Percentiles rank a stretch among this genome's conserved stretches.
Conservation (phyloP, 2,329 filamentous ascomycete species). For the Trichoderma polysporum region DNA sequence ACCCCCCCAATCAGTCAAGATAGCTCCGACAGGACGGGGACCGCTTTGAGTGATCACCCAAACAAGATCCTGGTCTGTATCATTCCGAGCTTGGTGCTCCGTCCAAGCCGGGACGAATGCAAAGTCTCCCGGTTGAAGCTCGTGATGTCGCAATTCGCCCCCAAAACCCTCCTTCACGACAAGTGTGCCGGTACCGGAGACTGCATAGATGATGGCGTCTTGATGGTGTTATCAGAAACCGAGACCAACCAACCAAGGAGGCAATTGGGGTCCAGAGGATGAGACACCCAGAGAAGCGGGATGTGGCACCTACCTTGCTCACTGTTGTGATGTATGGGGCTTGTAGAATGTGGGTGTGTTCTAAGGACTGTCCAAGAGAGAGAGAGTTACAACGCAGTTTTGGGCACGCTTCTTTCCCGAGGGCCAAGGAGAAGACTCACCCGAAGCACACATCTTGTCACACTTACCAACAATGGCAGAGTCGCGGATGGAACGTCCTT, state of each 20-base stretch:
- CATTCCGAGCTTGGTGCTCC: constrained; percentile 69
- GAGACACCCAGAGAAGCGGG: constrained; percentile 1
- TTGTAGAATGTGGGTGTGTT: constrained; percentile 60
- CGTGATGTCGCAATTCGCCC: constrained; percentile 51
- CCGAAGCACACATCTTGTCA: constrained; percentile 65
- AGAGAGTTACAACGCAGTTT: constrained; percentile 18
- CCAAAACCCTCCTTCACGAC: constrained; percentile 57
- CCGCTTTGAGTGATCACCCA: constrained; percentile 68
- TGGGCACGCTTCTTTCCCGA: constrained; percentile 6
- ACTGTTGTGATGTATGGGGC: constrained; percentile 67
- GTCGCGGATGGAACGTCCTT: constrained; percentile 36
- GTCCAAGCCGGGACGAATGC: constrained; percentile 68
- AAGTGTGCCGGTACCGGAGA: constrained; percentile 60
- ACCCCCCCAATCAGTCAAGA: constrained; percentile 62
- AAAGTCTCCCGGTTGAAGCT: constrained; percentile 64
- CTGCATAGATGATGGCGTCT: constrained; percentile 69
- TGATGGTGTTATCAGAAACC: constrained; percentile 8
- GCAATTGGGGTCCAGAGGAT: not conserved
- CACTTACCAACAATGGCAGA: constrained; percentile 64
- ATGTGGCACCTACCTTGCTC: constrained; percentile 54
- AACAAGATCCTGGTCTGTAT: constrained; percentile 58
- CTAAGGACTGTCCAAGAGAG: constrained; percentile 52
- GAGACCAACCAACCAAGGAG: constrained; percentile 1
- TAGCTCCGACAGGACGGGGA: constrained; percentile 58
- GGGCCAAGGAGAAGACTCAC: constrained; percentile 41